Conservation (phyloP, 2,329 filamentous ascomycete species). For the Incumbomyces lentus region DNA sequence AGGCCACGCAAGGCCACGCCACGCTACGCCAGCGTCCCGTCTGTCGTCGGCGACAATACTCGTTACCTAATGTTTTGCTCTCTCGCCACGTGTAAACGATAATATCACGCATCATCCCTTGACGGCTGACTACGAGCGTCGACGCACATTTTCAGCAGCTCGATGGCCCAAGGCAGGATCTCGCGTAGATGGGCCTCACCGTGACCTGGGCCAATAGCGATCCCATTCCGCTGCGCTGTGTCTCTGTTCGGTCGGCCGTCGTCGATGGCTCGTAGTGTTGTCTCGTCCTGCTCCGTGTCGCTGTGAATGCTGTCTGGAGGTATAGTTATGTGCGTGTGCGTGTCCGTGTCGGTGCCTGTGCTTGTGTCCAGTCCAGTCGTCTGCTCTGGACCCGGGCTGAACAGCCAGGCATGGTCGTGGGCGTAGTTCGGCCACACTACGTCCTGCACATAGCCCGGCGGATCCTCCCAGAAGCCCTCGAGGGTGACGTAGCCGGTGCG, state of each 20-base stretch:
- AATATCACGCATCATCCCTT: too few species aligned
- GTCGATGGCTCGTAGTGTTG: conserved; percentile 24
- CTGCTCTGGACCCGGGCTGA: conserved; percentile 37
- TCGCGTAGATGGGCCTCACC: conserved; percentile 51
- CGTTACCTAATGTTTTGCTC: too few species aligned
- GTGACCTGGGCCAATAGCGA: conserved; percentile 30
- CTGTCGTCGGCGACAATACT: too few species aligned
- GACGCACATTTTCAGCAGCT: conserved; percentile 39
- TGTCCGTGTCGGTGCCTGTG: conserved; percentile 38
- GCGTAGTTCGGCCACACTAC: conserved; percentile 96
- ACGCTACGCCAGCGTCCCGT: too few species aligned
- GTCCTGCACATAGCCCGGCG: conserved; percentile 84
- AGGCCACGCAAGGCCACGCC: too few species aligned
- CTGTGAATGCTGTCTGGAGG: conserved; percentile 31
- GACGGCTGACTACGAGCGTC: too few species aligned
- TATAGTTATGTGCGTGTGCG: too few species aligned
- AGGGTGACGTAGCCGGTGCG: conserved; percentile 39
- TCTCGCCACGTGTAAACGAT: too few species aligned
- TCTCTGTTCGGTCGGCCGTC: conserved; percentile 26
- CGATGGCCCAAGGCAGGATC: conserved; percentile 59
- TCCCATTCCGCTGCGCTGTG: conserved; percentile 18
- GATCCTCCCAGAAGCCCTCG: conserved; percentile 90
- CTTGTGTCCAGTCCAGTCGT: conserved; percentile 32
- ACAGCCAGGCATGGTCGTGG: conserved; percentile 68
- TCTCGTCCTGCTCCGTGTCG: conserved; percentile 1